phyloP scores from a whole-genome alignment of 1,284 basidiomycete species.

The Taiwanofungus camphoratus region DNA sequence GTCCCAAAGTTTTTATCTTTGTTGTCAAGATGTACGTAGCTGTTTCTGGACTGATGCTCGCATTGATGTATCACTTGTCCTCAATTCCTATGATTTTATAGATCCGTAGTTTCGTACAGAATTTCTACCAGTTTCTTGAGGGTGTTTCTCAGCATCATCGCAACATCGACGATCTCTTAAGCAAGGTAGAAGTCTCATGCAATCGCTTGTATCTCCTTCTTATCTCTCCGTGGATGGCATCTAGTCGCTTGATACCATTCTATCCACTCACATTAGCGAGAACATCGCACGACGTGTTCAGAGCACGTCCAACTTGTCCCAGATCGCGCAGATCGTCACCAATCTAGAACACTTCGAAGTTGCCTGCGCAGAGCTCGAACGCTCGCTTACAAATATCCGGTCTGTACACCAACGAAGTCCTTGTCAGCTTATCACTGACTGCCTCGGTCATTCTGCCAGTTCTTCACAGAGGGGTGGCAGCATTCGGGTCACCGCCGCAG shows the following conservation, averaged over 20 bases:
- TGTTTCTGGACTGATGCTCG: neutral
- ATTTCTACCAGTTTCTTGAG: slow-evolving; percentile 96
- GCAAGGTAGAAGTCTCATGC: slow-evolving; percentile 80
- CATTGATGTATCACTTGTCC: neutral
- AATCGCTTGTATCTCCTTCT: too few relatives aligned
- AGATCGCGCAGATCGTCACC: slow-evolving; percentile 91
- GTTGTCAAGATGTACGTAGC: slow-evolving; percentile 80
- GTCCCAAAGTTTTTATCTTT: slow-evolving; percentile 92
- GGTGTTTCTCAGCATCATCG: slow-evolving; percentile 89
- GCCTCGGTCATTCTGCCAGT: slow-evolving; percentile 9
- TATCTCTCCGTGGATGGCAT: neutral
- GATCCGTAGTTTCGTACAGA: slow-evolving; percentile 91
- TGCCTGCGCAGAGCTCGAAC: slow-evolving; percentile 83
- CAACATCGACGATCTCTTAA: slow-evolving; percentile 89
- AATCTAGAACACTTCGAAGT: slow-evolving; percentile 92
- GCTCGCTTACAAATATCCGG: slow-evolving; percentile 81
- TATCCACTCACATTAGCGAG: slow-evolving; percentile 78
- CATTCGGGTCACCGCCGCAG: slow-evolving; percentile 62
- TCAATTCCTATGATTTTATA: slow-evolving; percentile 21
- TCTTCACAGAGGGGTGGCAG: slow-evolving; percentile 79
- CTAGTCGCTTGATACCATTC: slow-evolving; percentile 83
- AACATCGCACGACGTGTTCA: slow-evolving; percentile 71
- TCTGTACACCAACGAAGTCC: slow-evolving; percentile 25
- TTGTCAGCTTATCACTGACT: neutral
- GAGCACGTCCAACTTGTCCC: slow-evolving; percentile 79